phyloP scores from a whole-genome alignment of 768 basidiomycete species.

The Amyloporia xantha region DNA sequence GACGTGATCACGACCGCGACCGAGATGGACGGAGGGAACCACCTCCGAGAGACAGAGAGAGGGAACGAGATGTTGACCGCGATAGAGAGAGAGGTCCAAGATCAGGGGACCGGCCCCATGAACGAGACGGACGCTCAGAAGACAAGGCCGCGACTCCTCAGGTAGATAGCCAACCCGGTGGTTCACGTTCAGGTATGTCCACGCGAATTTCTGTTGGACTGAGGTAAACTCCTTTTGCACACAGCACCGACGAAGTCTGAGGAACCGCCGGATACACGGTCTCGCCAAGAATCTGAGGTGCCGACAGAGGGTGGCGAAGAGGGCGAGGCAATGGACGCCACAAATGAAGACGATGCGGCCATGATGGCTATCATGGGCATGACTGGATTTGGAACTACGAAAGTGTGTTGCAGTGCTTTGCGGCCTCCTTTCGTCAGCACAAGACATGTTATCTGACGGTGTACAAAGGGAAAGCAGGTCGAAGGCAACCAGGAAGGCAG shows the following conservation, averaged over 20 bases:
- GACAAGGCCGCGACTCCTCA: neutral
- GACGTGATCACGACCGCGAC: slow-evolving; percentile 41
- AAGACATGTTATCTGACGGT: no score
- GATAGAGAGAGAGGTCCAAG: slow-evolving; percentile 36
- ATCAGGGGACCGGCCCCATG: slow-evolving; percentile 29
- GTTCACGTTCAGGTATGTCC: slow-evolving; percentile 6
- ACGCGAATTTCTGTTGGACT: neutral
- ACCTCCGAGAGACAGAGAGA: slow-evolving; percentile 34
- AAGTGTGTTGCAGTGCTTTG: slow-evolving; percentile 41
- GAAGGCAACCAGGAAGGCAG: slow-evolving; percentile 75
- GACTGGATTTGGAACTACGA: slow-evolving; percentile 80
- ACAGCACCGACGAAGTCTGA: slow-evolving; percentile 16
- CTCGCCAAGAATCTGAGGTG: slow-evolving; percentile 37
- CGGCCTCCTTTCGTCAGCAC: no score
- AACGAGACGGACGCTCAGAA: slow-evolving; percentile 8
- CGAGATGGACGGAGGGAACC: slow-evolving; percentile 36
- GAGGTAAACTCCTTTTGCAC: neutral
- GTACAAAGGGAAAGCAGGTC: slow-evolving; percentile 79
- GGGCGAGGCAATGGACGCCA: slow-evolving; percentile 42
- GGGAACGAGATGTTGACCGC: slow-evolving; percentile 27
- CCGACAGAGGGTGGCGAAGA: slow-evolving; percentile 45
- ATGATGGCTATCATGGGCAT: slow-evolving; percentile 94
- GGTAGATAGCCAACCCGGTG: neutral
- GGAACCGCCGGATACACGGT: slow-evolving; percentile 22
- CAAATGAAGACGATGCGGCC: slow-evolving; percentile 64